Conservation (phyloP, 345 rosid species). For the Rhodomyrtus tomentosa region DNA sequence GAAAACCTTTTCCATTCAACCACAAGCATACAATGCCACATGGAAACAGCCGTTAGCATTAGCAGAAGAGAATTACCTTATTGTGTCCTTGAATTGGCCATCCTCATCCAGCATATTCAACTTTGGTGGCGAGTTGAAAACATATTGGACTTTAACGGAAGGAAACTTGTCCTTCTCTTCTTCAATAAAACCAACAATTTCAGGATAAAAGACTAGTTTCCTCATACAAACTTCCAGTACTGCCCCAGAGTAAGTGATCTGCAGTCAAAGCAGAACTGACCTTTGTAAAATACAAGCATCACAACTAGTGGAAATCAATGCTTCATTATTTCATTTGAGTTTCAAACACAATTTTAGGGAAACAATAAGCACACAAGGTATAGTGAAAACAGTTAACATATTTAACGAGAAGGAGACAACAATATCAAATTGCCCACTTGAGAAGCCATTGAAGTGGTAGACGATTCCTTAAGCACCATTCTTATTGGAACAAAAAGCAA, state of each 20-base stretch:
- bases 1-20: background rate
- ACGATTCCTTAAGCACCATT: background rate
- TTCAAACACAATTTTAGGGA: background rate
- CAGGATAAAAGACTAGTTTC: constrained; percentile 87
- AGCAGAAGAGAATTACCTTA: constrained; percentile 33
- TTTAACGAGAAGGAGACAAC: background rate
- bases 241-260: constrained; percentile 84
- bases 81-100: constrained; percentile 58
- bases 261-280: constrained; percentile 6
- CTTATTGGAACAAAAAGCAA: background rate
- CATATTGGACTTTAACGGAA: constrained; percentile 55
- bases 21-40: background rate
- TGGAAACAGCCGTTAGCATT: background rate
- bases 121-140: constrained; percentile 92
- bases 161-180: constrained; percentile 85
- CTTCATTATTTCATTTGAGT: background rate
- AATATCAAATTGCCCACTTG: background rate
- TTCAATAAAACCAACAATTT: constrained; percentile 79
- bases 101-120: constrained; percentile 78
- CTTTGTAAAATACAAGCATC: background rate
- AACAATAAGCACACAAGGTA: background rate
- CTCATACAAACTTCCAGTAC: constrained; percentile 89
- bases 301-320: background rate
- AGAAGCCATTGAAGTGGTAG: background rate
- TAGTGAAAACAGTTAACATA: background rate